Evolutionary conservation across 176 grass and related monocot genomes (phyloP), one percentile per base, ranked within the genome.

Genomic region (Oryza nivara): DNA sequence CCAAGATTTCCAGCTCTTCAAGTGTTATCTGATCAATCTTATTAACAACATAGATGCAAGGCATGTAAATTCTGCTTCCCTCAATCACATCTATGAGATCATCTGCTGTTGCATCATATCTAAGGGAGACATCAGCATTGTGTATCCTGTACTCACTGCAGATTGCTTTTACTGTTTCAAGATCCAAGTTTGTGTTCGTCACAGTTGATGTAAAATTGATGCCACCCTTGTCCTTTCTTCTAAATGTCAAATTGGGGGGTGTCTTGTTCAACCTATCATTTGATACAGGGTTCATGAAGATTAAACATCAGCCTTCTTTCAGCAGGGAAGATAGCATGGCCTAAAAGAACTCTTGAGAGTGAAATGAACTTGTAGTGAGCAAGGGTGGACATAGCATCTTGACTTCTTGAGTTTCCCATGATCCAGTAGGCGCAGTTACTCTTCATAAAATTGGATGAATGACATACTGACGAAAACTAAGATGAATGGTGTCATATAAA

Each of bases 141-240:
- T 99, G 96, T 64, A 96, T 99, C 77, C 93, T 93, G 84, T 99
- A 99, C 79, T 99, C 96, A 43, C 91, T 88, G 72, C 96, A 99
- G 25, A 99, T 99, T 38, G 93, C 96, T 81, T 99, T 99, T 40
- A 99, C 91, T 7, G 96, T 99, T 9, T 99, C 96, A 63, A 99
- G 92, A 74, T 99, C 96, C 84, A 99, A 83, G 73, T 91, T 76
- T 23, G 96, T 99, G 86, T 94, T 94, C 0, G 93, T 87, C 30
- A 91, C 96, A 44, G 96, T 99, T 12, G 96, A 99, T 72, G 96
- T 99, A 74, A 99, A 96, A 70, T 96, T 99, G 74, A 99, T 99
- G 73, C 96, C 96, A 4, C 96, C 96, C 75, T 99, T 99, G 46
- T 99, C 96, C 65, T 99, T 99, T 72, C 73, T 92, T 81, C 96